Base-by-base conservation (phyloP, 2,329 filamentous ascomycete species). In the Ophiostoma perfectum region DNA sequence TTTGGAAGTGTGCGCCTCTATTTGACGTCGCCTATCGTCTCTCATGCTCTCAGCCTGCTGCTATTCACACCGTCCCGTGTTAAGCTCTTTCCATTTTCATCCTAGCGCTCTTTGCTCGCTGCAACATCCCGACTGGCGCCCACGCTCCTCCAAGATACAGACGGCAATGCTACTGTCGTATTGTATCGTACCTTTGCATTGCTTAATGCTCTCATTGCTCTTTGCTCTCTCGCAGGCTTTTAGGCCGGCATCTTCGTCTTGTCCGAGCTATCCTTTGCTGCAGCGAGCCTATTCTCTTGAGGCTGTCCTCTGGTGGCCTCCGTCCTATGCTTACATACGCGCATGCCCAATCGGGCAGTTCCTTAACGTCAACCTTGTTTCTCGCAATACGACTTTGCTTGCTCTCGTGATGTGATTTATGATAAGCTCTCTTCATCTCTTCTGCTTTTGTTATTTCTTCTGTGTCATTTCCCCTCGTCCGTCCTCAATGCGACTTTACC, bases 31-130 rank as follows among this genome's bases (percentile, higher is more conserved):
- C 9, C 27, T 55, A 9, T 18, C 49, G 18, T 18, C 18, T 27
- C 11, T n/a, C 49, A 55, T 18, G 49, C 27, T 16, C 9, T 18
- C 49, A 11, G 44, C 27, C 12, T 47, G 9, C 9, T 38, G 39
- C 12, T 11, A 63, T 16, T 42, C 16, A 9, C 60, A 63, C 60
- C 60, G 60, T 44, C 36, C 49, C 58, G 58, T 62, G 58, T 60
- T 42, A 44, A 27, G 49, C n/a, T 60, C 52, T 62, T 47, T 66
- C 18, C 5, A 16, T n/a, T 6, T 62, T 44, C 8, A 7, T 7
- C 14, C 60, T 63, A 63, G 60, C 38, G 16, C 60, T 2, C 4
- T 16, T 4, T 41, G 39, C 39, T n/a, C 60, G 6, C 38, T 11
- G 38, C 39, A 62, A 18, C 39, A 63, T 60, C 27, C 49, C 55